Evolutionary conservation across 148 eudicot species (phyloP).

Genomic region (Selenicereus undatus): DNA sequence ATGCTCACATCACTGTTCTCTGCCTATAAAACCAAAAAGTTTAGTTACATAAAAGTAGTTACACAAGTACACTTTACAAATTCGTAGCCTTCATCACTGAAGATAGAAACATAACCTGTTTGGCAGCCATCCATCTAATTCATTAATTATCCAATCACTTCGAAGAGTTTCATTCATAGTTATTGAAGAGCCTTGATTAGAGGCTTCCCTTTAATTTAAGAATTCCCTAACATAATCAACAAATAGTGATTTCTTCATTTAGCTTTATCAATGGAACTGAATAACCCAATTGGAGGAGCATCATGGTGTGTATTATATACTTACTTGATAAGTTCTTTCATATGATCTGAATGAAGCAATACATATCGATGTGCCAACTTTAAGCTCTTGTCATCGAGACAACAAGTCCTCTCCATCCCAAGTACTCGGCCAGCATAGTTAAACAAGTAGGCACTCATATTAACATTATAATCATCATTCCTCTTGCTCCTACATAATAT

Average conservation of each 20-base stretch:
- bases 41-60: no score
- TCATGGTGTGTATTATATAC: neutral
- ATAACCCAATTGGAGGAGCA: neutral
- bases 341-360: slow-evolving; percentile 9
- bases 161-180: neutral
- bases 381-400: neutral
- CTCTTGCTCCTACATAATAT: neutral
- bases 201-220: neutral
- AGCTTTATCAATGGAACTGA: neutral
- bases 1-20: neutral
- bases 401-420: neutral
- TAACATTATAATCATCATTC: neutral
- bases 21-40: neutral
- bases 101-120: neutral
- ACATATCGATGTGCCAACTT: slow-evolving; percentile 14
- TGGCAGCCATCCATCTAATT: neutral
- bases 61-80: neutral
- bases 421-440: neutral
- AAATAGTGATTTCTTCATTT: neutral
- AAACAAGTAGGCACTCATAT: neutral
- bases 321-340: neutral
- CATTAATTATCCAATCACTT: slow-evolving; percentile 12
- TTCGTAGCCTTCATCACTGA: neutral
- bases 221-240: neutral
- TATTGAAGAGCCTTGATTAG: no score